Evolutionary conservation across 2,329 filamentous ascomycete species (phyloP).

Genomic region (Microdochium paspali): DNA sequence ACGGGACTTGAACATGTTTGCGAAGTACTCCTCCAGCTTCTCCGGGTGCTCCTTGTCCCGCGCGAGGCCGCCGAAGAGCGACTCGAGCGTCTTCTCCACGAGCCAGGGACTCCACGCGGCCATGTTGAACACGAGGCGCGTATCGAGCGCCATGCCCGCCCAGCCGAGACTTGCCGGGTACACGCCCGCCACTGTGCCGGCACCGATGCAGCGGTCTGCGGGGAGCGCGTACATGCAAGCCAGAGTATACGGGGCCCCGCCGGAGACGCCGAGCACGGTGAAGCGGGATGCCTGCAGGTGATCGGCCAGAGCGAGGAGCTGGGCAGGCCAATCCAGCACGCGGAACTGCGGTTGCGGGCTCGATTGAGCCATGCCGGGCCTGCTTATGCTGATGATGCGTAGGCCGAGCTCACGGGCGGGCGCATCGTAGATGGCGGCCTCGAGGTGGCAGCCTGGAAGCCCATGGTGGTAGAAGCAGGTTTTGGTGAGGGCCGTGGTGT

Average conservation of each 20-base stretch:
- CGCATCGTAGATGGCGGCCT: slow-evolving; percentile 8
- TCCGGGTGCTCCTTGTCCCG: slow-evolving; percentile 3
- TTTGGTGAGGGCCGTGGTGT: slow-evolving; percentile 3
- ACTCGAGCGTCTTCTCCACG: slow-evolving; percentile 5
- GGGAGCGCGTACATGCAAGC: slow-evolving; percentile 12
- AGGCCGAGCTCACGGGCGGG: slow-evolving; percentile 7
- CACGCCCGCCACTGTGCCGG: slow-evolving; percentile 6
- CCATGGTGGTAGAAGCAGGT: slow-evolving; percentile 20
- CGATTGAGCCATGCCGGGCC: slow-evolving; percentile 22
- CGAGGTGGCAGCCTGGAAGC: slow-evolving; percentile 17
- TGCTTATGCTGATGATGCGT: slow-evolving; percentile 17
- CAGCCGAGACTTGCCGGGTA: slow-evolving; percentile 10
- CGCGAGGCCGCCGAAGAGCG: slow-evolving; percentile 3
- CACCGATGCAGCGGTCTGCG: slow-evolving; percentile 6
- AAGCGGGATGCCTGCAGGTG: slow-evolving; percentile 11
- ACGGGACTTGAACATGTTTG: no score
- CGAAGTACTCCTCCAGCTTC: no score
- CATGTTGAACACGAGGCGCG: slow-evolving; percentile 7
- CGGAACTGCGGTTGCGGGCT: slow-evolving; percentile 14
- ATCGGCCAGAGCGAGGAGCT: slow-evolving; percentile 13
- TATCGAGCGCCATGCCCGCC: slow-evolving; percentile 10
- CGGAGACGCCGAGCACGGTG: slow-evolving; percentile 15
- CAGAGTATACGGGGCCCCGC: slow-evolving; percentile 15
- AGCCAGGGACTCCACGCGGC: slow-evolving; percentile 8
- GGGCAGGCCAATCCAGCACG: slow-evolving; percentile 12